Evolutionary conservation across 2,329 filamentous ascomycete genomes (phyloP).

Genomic region (Fusarium sp.): DNA sequence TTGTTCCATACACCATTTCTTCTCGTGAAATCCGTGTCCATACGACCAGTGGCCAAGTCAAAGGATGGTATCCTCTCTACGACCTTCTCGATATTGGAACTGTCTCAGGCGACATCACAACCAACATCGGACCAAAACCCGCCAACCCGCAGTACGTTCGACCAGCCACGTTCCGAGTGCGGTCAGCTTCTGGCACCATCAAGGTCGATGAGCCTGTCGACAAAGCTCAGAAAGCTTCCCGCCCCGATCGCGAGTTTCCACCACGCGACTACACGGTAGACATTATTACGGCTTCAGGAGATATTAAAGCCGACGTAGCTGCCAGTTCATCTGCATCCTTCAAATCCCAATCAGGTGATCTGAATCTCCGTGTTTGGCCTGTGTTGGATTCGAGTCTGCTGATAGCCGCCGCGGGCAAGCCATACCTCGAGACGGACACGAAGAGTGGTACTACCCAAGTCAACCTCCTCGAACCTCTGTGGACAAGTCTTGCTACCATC

Average conservation of each 20-base stretch:
- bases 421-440: slow-evolving; percentile 55
- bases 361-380: slow-evolving; percentile 57
- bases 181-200: slow-evolving; percentile 58
- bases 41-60: slow-evolving; percentile 58
- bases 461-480: slow-evolving; percentile 57
- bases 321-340: slow-evolving; percentile 53
- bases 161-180: slow-evolving; percentile 55
- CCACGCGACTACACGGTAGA: slow-evolving; percentile 60
- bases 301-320: slow-evolving; percentile 54
- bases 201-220: slow-evolving; percentile 55
- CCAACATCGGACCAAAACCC: slow-evolving; percentile 55
- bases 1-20: slow-evolving; percentile 54
- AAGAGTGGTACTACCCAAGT: slow-evolving; percentile 58
- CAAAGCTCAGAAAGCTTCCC: slow-evolving; percentile 22
- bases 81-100: slow-evolving; percentile 59
- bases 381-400: slow-evolving; percentile 50
- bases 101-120: slow-evolving; percentile 56
- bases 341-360: slow-evolving; percentile 54
- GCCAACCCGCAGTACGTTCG: slow-evolving; percentile 50
- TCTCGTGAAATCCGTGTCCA: slow-evolving; percentile 56
- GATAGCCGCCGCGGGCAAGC: slow-evolving; percentile 18
- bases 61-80: slow-evolving; percentile 63
- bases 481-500: slow-evolving; percentile 46
- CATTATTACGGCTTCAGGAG: slow-evolving; percentile 58
- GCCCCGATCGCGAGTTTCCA: slow-evolving; percentile 50